Base-by-base conservation (phyloP, 2,329 filamentous ascomycete species). In the Diplocarpon rosae region DNA sequence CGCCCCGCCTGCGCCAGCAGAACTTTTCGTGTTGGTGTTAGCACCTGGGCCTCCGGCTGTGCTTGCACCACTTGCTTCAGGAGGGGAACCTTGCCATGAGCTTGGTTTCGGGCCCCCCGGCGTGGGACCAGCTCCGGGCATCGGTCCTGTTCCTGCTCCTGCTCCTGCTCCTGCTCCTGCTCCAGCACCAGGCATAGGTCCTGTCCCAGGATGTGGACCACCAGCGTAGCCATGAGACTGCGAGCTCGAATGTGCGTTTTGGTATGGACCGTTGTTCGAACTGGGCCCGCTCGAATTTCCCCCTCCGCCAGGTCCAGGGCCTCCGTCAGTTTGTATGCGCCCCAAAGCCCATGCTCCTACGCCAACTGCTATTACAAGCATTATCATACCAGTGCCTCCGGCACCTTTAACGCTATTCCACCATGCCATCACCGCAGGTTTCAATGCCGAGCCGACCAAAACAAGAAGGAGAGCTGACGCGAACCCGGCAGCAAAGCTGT, bases 401-500 rank as follows among this genome's bases (percentile, higher is more conserved):
- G 84, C 74, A 31, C 80, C 78, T 53, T 84, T 72, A 39, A 87
- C 79, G 44, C 76, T 73, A 30, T 74, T 68, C 66, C 85, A 81
- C 83, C 85, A 94, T 39, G 73, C 68, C 56, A 77, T 78, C 52
- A 90, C 69, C 4, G 83, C 77, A 0, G 89, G 89, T 27, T 83
- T 75, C 54, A 90, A 70, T 49, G 75, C 76, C 50, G 82, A 75
- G 65, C 80, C 86, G n/a, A 93, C 59, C 2, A 80, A 75, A 13
- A 92, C 79, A 9, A 80, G 67, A 32, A 85, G 69, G 29, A 95
- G 66, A 2, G 86, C 87, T 48, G 78, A 82, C 33, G 80, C 83
- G 56, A 88, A 87, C 24, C 90, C 90, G 3, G 89, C 88, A 16
- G 88, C 73, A 63, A 95, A 96, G 66, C 86, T 94, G 65, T 95